Percentiles rank a stretch among this genome's conserved stretches.
phyloP scores from a whole-genome alignment of 2,329 filamentous ascomycete species.

The Ceratocystis ficicola region DNA sequence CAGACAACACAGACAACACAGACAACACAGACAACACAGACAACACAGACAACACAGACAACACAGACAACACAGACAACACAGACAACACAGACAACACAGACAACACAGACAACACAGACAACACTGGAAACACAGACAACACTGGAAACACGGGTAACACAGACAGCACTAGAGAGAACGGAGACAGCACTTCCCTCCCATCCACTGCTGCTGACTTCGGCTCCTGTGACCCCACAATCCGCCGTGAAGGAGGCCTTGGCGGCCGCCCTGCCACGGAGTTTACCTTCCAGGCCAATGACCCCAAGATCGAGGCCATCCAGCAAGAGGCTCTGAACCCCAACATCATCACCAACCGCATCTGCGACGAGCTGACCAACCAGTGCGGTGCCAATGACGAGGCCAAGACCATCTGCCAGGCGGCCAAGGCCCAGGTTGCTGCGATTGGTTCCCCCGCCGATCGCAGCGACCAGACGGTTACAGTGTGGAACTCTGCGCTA shows the following conservation, averaged over 20 bases:
- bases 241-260: slow-evolving; percentile 47
- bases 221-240: slow-evolving; percentile 43
- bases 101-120: slow-evolving; percentile 26
- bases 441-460: slow-evolving; percentile 22
- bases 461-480: slow-evolving; percentile 21
- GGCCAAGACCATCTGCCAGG: slow-evolving; percentile 41
- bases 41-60: neutral
- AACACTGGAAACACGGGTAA: slow-evolving; percentile 24
- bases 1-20: slow-evolving; percentile 21
- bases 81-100: slow-evolving; percentile 25
- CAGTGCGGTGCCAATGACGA: slow-evolving; percentile 51
- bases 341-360: slow-evolving; percentile 60
- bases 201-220: slow-evolving; percentile 34
- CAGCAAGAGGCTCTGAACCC: slow-evolving; percentile 59
- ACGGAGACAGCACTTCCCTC: no score
- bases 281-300: slow-evolving; percentile 56
- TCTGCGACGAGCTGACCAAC: slow-evolving; percentile 57
- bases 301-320: slow-evolving; percentile 44
- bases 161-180: neutral
- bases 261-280: slow-evolving; percentile 45
- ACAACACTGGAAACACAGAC: neutral
- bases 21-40: slow-evolving; percentile 13
- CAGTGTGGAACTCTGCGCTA: slow-evolving; percentile 22
- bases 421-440: slow-evolving; percentile 36
- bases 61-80: slow-evolving; percentile 14